These are phyloP conservation scores for Citrus sp. DNA, from an alignment of 345 rosid genomes.

Conservation along the genomic window DNA sequence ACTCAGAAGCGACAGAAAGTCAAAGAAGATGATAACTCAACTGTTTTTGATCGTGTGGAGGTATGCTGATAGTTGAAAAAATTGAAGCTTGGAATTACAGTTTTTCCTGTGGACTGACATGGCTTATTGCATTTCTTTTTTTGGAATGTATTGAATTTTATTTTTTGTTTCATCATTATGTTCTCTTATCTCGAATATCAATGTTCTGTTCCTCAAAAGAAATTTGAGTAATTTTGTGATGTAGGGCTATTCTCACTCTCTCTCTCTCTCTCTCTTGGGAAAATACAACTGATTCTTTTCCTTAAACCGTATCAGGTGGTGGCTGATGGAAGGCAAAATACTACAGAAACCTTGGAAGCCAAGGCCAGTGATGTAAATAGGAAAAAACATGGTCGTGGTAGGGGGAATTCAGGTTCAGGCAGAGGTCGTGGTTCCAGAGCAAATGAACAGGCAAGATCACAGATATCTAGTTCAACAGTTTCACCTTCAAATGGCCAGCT, in stretches of 20 bases:
- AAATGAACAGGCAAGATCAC: constrained; percentile 59
- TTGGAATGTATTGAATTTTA: neutral
- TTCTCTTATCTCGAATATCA: neutral
- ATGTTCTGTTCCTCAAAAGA: neutral
- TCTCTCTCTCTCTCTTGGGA: neutral
- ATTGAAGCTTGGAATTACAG: neutral
- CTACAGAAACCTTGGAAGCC: constrained; percentile 44
- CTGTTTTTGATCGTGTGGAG: constrained; percentile 56
- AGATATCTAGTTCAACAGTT: constrained; percentile 39
- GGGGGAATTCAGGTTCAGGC: constrained; percentile 59
- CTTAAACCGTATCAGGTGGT: constrained; percentile 37
- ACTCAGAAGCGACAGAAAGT: constrained; percentile 79
- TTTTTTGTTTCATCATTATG: neutral
- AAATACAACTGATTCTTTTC: constrained; percentile 3
- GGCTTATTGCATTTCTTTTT: neutral
- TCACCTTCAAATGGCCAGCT: constrained; percentile 59
- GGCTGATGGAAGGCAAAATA: constrained; percentile 66
- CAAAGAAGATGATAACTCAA: constrained; percentile 47
- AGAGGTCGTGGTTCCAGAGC: constrained; percentile 89
- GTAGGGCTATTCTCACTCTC: neutral
- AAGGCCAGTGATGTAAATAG: constrained; percentile 58
- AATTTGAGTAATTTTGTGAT: neutral
- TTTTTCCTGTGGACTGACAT: neutral
- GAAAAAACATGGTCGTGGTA: constrained; percentile 84
- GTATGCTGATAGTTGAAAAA: constrained; percentile 29